A percentile compares a stretch with the other conserved stretches of the same genome.
These are phyloP conservation scores for Alternaria gansuensis DNA, from an alignment of 2,329 filamentous ascomycete genomes.

Conservation along the genomic window DNA sequence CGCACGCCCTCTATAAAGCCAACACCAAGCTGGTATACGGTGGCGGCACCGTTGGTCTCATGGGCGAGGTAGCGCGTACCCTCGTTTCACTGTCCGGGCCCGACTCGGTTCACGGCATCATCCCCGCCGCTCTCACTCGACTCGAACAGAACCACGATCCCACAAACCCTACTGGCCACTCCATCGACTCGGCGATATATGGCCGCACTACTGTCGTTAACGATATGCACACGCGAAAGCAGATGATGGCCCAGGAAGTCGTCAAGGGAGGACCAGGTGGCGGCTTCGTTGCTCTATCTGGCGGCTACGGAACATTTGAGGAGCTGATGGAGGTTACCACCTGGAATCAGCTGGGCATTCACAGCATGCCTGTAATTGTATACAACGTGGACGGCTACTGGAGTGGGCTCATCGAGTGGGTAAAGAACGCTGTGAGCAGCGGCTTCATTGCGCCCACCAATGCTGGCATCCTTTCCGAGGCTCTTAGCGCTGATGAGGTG, in stretches of 20 bases:
- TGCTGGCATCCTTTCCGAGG: slow-evolving; percentile 80
- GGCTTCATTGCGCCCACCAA: slow-evolving; percentile 80
- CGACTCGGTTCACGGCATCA: slow-evolving; percentile 87
- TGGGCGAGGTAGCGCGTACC: slow-evolving; percentile 91
- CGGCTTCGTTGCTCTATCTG: slow-evolving; percentile 87
- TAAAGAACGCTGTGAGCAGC: slow-evolving; percentile 75
- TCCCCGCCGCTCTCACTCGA: slow-evolving; percentile 82
- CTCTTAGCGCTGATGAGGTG: slow-evolving; percentile 75
- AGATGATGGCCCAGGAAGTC: slow-evolving; percentile 90
- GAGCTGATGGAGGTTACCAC: slow-evolving; percentile 91
- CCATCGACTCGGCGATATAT: slow-evolving; percentile 71
- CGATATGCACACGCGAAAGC: slow-evolving; percentile 97
- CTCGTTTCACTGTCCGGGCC: slow-evolving; percentile 85
- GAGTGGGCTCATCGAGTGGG: slow-evolving; percentile 85
- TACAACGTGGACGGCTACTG: slow-evolving; percentile 92
- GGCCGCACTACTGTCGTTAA: slow-evolving; percentile 87
- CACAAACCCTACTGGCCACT: slow-evolving; percentile 53
- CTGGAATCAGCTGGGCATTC: slow-evolving; percentile 97
- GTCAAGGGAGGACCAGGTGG: slow-evolving; percentile 80
- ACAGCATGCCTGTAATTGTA: slow-evolving; percentile 76
- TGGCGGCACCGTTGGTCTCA: slow-evolving; percentile 91
- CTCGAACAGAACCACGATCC: slow-evolving; percentile 73
- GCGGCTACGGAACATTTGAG: slow-evolving; percentile 94
- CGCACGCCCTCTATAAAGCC: slow-evolving; percentile 74
- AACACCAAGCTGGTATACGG: slow-evolving; percentile 91